Evolutionary conservation across 768 basidiomycete genomes (phyloP).

Genomic region (Suillus decipiens): DNA sequence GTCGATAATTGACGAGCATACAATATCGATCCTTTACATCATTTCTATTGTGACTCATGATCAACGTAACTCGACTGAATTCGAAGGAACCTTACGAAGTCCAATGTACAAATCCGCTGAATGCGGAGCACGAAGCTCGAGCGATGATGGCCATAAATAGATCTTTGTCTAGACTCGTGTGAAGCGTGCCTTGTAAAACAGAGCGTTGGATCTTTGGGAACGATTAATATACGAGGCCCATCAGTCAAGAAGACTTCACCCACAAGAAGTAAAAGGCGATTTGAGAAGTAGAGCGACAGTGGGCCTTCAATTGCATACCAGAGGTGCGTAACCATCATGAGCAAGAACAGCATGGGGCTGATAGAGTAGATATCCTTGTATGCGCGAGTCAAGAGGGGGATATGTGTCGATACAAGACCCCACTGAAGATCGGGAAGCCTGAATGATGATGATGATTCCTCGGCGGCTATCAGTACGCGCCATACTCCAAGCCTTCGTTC

Average conservation of each 20-base stretch:
- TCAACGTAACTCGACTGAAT: not conserved
- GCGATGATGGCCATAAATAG: constrained; percentile 18
- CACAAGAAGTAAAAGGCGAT: constrained; percentile 23
- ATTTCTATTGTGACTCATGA: constrained; percentile 8
- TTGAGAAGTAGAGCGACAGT: constrained; percentile 27
- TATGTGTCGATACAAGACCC: too few species aligned
- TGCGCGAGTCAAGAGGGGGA: constrained; percentile 18
- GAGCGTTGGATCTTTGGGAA: constrained; percentile 24
- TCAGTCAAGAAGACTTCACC: not conserved
- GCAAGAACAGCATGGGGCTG: constrained; percentile 21
- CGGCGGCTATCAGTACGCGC: too few species aligned
- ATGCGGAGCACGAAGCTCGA: constrained; percentile 18
- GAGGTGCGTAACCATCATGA: constrained; percentile 12
- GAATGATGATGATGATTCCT: too few species aligned
- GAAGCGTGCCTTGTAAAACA: constrained; percentile 10
- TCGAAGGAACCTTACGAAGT: constrained; percentile 18
- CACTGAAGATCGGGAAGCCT: too few species aligned
- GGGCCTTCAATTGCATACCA: constrained; percentile 24
- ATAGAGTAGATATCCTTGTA: constrained; percentile 25
- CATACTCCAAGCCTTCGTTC: too few species aligned
- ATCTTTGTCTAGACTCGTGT: not conserved
- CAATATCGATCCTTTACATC: constrained; percentile 11
- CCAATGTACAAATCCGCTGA: constrained; percentile 20
- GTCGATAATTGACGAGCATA: constrained; percentile 24
- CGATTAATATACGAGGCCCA: not conserved